These are phyloP conservation scores for Penicillium polonicum DNA, from an alignment of 2,329 filamentous ascomycete genomes.

Conservation along the genomic window DNA sequence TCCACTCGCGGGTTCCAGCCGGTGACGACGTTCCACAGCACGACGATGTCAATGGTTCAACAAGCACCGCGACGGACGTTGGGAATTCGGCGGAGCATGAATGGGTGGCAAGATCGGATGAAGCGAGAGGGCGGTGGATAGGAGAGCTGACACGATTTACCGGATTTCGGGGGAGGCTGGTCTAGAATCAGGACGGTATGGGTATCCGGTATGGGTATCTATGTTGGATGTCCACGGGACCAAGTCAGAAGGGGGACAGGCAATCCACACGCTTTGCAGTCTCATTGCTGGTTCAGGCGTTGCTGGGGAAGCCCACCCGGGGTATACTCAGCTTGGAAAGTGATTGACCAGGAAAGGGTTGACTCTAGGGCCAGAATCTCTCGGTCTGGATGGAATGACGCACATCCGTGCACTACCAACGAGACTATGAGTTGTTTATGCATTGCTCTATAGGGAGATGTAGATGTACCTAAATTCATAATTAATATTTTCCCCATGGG, in stretches of 20 bases:
- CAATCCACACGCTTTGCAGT: conserved; percentile 9
- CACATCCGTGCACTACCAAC: conserved; percentile 3
- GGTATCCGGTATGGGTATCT: neutral
- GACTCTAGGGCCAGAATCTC: conserved; percentile 9
- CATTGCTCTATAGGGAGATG: neutral
- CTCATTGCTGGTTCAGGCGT: conserved; percentile 8
- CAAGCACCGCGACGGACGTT: conserved; percentile 38
- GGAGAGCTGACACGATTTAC: conserved; percentile 8
- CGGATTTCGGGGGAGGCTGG: neutral
- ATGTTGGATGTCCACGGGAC: conserved; percentile 1
- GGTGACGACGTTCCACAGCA: conserved; percentile 40
- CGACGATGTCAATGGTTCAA: conserved; percentile 40
- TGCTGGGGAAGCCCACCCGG: conserved; percentile 5
- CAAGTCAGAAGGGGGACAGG: neutral
- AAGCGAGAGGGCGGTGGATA: conserved; percentile 30
- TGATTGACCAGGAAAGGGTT: conserved; percentile 11
- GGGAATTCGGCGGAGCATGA: conserved; percentile 45
- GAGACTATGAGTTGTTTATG: conserved; percentile 11
- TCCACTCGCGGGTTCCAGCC: conserved; percentile 28
- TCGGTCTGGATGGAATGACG: conserved; percentile 9
- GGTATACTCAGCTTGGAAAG: conserved; percentile 7
- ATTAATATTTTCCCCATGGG: neutral
- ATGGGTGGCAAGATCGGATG: conserved; percentile 44
- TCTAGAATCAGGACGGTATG: conserved; percentile 13
- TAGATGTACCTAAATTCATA: conserved; percentile 1